Conservation (phyloP, 1,284 basidiomycete species). For the Ceratobasidium sp. region DNA sequence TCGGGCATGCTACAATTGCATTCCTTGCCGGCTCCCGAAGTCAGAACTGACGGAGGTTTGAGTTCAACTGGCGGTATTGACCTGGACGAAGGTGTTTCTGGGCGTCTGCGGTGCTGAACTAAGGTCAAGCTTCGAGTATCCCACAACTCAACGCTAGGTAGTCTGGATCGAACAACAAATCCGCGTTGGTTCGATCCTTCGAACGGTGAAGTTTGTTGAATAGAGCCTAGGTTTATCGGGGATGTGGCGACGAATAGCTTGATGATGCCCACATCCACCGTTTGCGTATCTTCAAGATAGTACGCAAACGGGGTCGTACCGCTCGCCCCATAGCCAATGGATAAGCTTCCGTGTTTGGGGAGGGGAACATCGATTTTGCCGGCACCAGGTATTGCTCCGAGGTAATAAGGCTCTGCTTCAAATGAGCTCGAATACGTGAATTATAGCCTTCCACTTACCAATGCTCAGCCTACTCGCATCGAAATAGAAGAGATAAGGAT, state of each 20-base stretch:
- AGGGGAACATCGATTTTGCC: neutral
- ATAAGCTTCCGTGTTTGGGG: neutral
- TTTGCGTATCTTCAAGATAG: neutral
- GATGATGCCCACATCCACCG: neutral
- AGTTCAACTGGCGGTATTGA: too few species aligned
- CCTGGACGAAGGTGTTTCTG: too few species aligned
- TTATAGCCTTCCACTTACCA: slow-evolving; percentile 43
- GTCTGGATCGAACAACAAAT: neutral
- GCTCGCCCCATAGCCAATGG: slow-evolving; percentile 2
- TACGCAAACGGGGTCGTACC: neutral
- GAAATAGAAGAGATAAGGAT: slow-evolving; percentile 60
- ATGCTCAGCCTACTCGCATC: slow-evolving; percentile 56
- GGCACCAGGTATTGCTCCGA: neutral
- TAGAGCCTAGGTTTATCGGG: neutral
- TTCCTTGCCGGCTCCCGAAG: too few species aligned
- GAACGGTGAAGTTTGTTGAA: slow-evolving; percentile 6
- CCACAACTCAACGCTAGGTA: neutral
- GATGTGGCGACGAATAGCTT: slow-evolving; percentile 17
- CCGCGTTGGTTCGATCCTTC: neutral
- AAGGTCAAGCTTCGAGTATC: neutral
- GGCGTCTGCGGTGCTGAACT: neutral
- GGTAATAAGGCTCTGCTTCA: neutral
- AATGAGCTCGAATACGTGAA: neutral
- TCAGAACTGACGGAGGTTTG: too few species aligned
- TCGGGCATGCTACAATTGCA: too few species aligned